Evolutionary conservation across 257 asterid species (phyloP).

Genomic region (Cynanchum wilfordii): DNA sequence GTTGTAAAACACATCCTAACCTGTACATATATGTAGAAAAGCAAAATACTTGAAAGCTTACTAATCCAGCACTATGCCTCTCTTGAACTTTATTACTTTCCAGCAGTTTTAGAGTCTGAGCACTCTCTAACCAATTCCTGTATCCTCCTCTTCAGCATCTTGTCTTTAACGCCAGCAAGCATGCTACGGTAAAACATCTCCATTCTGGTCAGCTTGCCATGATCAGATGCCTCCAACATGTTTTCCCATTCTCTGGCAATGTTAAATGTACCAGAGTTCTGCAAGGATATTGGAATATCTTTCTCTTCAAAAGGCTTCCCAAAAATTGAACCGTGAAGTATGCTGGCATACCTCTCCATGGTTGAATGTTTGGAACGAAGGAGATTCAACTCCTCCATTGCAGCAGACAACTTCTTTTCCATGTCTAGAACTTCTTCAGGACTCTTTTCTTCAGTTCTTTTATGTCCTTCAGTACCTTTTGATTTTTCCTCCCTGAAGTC

Average conservation of each 20-base stretch:
- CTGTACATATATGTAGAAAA: conserved; percentile 5
- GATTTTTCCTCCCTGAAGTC: conserved; percentile 30
- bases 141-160: conserved; percentile 65
- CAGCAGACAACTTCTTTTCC: conserved; percentile 43
- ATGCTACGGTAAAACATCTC: conserved; percentile 70
- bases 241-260: conserved; percentile 77
- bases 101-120: conserved; percentile 30
- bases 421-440: conserved; percentile 33
- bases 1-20: background rate
- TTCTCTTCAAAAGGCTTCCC: conserved; percentile 64
- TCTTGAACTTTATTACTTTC: background rate
- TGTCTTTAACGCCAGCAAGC: conserved; percentile 78
- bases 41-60: background rate
- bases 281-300: conserved; percentile 54
- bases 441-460: conserved; percentile 26
- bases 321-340: conserved; percentile 74
- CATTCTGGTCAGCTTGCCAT: conserved; percentile 46
- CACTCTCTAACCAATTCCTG: conserved; percentile 62
- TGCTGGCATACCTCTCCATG: conserved; percentile 63
- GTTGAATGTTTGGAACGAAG: conserved; percentile 47
- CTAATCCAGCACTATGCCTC: background rate
- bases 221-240: conserved; percentile 74
- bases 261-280: conserved; percentile 43
- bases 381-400: conserved; percentile 62
- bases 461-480: conserved; percentile 9